Conservation (phyloP, 768 basidiomycete species). For the Leucosporidium yakuticum region DNA sequence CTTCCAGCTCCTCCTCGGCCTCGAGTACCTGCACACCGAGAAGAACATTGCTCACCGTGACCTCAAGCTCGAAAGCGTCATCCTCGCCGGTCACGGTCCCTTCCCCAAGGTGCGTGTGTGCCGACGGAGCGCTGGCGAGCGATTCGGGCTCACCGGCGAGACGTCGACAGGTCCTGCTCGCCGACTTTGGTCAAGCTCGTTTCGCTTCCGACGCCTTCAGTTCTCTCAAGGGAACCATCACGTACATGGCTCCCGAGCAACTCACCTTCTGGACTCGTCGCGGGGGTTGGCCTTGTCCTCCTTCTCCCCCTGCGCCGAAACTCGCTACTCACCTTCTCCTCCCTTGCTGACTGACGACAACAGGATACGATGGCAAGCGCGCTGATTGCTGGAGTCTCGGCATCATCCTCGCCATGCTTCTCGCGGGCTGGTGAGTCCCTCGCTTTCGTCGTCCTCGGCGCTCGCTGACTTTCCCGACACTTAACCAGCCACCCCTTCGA, state of each 20-base stretch:
- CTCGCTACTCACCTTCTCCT: background rate
- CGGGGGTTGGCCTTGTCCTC: background rate
- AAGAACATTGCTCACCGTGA: constrained; percentile 23
- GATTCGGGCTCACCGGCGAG: no score
- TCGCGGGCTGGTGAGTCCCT: background rate
- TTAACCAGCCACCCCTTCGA: no score
- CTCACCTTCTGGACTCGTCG: constrained; percentile 2
- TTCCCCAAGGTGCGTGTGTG: constrained; percentile 8
- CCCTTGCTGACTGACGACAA: no score
- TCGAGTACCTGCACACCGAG: constrained; percentile 21
- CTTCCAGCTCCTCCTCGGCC: constrained; percentile 20
- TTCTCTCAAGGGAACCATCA: constrained; percentile 15
- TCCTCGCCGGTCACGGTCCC: background rate
- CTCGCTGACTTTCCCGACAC: background rate
- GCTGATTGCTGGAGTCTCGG: constrained; percentile 10
- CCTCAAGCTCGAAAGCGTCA: constrained; percentile 24
- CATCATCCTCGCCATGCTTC: constrained; percentile 8
- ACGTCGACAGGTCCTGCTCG: constrained; percentile 5
- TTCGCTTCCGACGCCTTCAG: background rate
- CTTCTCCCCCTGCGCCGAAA: background rate
- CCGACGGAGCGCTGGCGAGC: no score
- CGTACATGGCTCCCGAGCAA: constrained; percentile 22
- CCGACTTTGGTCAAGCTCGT: constrained; percentile 19
- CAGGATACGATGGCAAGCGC: constrained; percentile 14
- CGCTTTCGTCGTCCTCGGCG: background rate